These are phyloP conservation scores for Epichloe scottii DNA, from an alignment of 2,329 filamentous ascomycete genomes.

Conservation along the genomic window DNA sequence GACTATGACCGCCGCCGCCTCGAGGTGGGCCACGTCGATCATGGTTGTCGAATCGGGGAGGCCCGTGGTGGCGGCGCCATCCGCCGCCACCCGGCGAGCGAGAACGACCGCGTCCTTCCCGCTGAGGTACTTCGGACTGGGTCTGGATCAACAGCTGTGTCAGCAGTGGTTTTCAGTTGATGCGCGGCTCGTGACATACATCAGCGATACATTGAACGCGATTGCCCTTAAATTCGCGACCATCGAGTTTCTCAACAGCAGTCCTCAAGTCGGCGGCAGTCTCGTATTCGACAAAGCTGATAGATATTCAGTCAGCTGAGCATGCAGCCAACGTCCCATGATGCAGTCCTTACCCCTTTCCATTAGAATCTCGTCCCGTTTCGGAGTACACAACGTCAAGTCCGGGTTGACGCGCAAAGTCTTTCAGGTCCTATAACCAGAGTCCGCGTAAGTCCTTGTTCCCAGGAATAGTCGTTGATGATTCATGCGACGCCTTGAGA, in stretches of 20 bases:
- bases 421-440: constrained; percentile 94
- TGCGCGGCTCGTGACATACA: constrained; percentile 39
- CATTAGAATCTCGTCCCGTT: constrained; percentile 81
- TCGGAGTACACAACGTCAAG: constrained; percentile 98
- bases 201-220: constrained; percentile 78
- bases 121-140: constrained; percentile 61
- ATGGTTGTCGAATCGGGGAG: constrained; percentile 59
- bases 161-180: background rate
- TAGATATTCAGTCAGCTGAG: background rate
- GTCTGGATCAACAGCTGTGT: constrained; percentile 35
- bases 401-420: constrained; percentile 93
- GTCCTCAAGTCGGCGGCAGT: constrained; percentile 78
- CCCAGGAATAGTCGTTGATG: constrained; percentile 30
- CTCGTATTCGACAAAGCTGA: constrained; percentile 94
- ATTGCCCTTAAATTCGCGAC: constrained; percentile 82
- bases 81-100: constrained; percentile 46
- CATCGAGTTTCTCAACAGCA: constrained; percentile 90
- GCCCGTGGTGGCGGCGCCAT: constrained; percentile 48
- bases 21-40: constrained; percentile 59
- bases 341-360: constrained; percentile 60
- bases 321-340: no score
- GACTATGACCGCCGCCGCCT: constrained; percentile 56
- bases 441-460: constrained; percentile 68
- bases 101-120: constrained; percentile 58
- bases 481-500: constrained; percentile 10